Conservation (phyloP, 495 filamentous ascomycete genomes). For the Lasiosphaeria hispida region DNA sequence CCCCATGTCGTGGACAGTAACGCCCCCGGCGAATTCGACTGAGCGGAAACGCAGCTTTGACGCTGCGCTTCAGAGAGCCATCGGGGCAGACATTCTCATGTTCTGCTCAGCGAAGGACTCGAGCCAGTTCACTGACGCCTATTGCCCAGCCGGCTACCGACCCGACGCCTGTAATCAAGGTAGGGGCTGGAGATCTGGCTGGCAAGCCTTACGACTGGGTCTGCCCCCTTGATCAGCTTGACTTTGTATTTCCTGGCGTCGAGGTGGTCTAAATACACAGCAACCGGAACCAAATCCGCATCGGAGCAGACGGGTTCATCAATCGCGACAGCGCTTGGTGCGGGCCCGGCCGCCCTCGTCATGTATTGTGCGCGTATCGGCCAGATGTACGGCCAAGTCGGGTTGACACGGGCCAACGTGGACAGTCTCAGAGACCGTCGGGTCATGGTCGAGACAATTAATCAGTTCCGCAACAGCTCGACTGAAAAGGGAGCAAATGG, state of each 20-base stretch:
- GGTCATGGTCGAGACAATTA: background rate
- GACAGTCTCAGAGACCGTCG: background rate
- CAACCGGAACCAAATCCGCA: background rate
- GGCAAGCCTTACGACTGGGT: background rate
- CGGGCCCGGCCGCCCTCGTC: constrained; percentile 7
- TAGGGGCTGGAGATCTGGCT: background rate
- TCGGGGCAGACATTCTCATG: constrained; percentile 9
- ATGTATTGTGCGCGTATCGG: constrained; percentile 14
- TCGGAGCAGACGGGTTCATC: constrained; percentile 6
- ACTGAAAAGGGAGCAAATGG: background rate
- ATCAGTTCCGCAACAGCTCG: background rate
- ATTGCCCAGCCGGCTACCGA: background rate
- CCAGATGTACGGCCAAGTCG: background rate
- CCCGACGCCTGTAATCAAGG: constrained; percentile 3
- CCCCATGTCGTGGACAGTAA: constrained; percentile 34
- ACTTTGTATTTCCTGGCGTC: constrained; percentile 5
- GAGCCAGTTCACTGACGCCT: background rate
- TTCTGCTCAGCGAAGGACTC: constrained; percentile 15
- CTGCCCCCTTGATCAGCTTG: background rate
- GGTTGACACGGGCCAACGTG: background rate
- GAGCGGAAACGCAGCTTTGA: background rate
- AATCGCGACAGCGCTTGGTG: constrained; percentile 6
- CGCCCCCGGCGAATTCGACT: background rate
- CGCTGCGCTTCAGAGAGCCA: background rate
- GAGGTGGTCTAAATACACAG: background rate